These are phyloP conservation scores for Sclerotinia borealis DNA, from an alignment of 2,329 filamentous ascomycete species.

Conservation along the genomic window DNA sequence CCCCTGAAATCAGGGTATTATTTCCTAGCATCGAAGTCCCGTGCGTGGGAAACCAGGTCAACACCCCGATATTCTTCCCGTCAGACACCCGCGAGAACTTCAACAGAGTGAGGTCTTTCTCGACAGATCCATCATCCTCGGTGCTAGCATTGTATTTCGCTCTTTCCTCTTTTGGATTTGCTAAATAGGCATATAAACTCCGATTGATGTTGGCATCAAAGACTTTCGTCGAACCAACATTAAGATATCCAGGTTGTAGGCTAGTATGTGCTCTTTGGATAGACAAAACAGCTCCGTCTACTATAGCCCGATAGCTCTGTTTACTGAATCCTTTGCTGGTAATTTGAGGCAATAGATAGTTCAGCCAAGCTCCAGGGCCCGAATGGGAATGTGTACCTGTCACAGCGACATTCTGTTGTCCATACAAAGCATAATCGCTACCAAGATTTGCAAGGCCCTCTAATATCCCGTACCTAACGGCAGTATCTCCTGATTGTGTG, in stretches of 20 bases:
- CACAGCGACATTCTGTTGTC: slow-evolving; percentile 75
- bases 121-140: slow-evolving; percentile 50
- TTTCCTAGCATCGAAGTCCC: slow-evolving; percentile 88
- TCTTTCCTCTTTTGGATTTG: slow-evolving; percentile 75
- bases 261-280: slow-evolving; percentile 75
- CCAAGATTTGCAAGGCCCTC: slow-evolving; percentile 66
- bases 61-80: slow-evolving; percentile 67
- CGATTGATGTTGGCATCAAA: slow-evolving; percentile 79
- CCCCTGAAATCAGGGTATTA: slow-evolving; percentile 85
- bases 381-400: slow-evolving; percentile 92
- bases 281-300: slow-evolving; percentile 76
- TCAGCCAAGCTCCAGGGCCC: slow-evolving; percentile 87
- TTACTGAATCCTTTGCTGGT: slow-evolving; percentile 80
- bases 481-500: slow-evolving; percentile 81
- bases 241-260: slow-evolving; percentile 59
- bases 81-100: slow-evolving; percentile 71
- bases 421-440: slow-evolving; percentile 66
- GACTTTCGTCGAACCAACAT: slow-evolving; percentile 63
- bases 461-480: slow-evolving; percentile 79
- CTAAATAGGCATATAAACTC: slow-evolving; percentile 80
- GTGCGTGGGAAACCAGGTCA: slow-evolving; percentile 91
- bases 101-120: slow-evolving; percentile 75
- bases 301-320: slow-evolving; percentile 83
- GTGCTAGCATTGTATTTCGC: slow-evolving; percentile 53
- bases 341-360: slow-evolving; percentile 88